These are phyloP conservation scores for Alliaria petiolata DNA, from an alignment of 345 rosid genomes.

Conservation along the genomic window DNA sequence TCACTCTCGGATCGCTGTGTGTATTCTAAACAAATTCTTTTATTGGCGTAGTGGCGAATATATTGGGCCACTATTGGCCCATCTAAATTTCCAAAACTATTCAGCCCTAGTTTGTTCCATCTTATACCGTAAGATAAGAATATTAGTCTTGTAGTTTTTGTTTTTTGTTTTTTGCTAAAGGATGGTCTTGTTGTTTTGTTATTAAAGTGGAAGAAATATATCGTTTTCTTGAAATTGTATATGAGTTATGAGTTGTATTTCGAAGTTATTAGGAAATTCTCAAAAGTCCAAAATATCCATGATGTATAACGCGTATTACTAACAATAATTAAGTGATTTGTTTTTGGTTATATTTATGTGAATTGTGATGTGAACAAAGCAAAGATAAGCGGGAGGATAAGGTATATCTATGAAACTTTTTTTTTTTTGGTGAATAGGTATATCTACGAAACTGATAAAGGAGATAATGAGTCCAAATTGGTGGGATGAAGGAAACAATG, in stretches of 20 bases:
- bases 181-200: too few species aligned
- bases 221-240: not conserved
- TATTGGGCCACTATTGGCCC: not conserved
- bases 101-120: not conserved
- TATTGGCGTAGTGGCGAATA: not conserved
- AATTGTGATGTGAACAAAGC: conserved; percentile 21
- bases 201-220: not conserved
- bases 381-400: not conserved
- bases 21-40: not conserved
- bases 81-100: not conserved
- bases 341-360: not conserved
- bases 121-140: too few species aligned
- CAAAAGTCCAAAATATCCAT: not conserved
- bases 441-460: too few species aligned
- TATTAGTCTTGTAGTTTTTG: too few species aligned
- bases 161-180: too few species aligned
- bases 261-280: not conserved
- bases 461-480: conserved; percentile 7
- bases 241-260: not conserved
- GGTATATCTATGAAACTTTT: too few species aligned
- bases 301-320: not conserved
- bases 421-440: too few species aligned
- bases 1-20: not conserved
- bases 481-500: conserved; percentile 2
- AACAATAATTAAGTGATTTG: not conserved